Conservation (phyloP, 805 yeast genomes). For the Scheffersomyces spartinae region DNA sequence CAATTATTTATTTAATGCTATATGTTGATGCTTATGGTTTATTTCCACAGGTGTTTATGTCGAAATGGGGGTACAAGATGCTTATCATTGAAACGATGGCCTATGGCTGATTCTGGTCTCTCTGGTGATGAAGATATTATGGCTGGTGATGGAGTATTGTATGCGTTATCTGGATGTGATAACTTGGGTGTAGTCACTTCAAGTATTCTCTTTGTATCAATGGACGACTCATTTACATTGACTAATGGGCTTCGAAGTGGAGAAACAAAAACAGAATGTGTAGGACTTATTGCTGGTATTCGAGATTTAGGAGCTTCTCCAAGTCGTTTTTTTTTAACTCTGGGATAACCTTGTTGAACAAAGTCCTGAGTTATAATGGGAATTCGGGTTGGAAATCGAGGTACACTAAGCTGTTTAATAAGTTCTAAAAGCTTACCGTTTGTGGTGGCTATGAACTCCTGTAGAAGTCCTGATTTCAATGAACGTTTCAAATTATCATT, state of each 20-base stretch:
- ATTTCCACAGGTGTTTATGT: no score
- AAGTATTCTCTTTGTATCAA: no score
- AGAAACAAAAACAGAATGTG: constrained; percentile 21
- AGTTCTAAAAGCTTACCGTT: no score
- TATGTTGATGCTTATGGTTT: no score
- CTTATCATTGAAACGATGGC: constrained; percentile 21
- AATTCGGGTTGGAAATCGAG: no score
- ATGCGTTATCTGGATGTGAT: constrained; percentile 1
- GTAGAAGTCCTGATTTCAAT: no score
- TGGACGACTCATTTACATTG: no score
- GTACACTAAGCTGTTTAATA: no score
- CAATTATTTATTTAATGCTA: constrained; percentile 1
- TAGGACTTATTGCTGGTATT: constrained; percentile 18
- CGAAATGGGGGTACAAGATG: constrained; percentile 16
- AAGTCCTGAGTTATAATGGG: constrained; percentile 16
- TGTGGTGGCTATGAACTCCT: no score
- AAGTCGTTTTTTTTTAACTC: constrained; percentile 12
- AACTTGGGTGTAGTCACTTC: background rate
- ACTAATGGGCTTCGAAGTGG: no score
- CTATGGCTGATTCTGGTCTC: constrained; percentile 22
- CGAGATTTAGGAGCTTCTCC: constrained; percentile 3
- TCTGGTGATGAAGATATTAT: constrained; percentile 22
- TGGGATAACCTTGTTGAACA: constrained; percentile 10
- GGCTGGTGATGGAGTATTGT: constrained; percentile 4
- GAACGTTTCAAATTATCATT: no score